Evolutionary conservation across 2,329 filamentous ascomycete genomes (phyloP).

Genomic region (Penicillium sp.): DNA sequence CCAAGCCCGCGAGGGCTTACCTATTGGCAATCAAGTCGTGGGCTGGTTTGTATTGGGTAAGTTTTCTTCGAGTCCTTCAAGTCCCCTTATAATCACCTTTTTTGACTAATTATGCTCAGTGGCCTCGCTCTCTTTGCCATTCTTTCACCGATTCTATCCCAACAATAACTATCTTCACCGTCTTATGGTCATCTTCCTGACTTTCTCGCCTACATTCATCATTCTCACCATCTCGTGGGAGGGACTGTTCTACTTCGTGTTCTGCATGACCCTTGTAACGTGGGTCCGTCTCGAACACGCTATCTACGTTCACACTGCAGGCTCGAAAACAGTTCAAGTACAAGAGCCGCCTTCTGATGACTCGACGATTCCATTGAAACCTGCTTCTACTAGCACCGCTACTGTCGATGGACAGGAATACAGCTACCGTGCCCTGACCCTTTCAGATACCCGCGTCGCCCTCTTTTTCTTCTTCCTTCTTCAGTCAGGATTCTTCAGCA

Average conservation of each 20-base stretch:
- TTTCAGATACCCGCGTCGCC: slow-evolving; percentile 84
- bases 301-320: slow-evolving; percentile 57
- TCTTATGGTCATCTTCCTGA: slow-evolving; percentile 84
- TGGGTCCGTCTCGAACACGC: slow-evolving; percentile 93
- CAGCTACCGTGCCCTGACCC: slow-evolving; percentile 67
- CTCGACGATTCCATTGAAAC: slow-evolving; percentile 33
- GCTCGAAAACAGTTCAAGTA: slow-evolving; percentile 18
- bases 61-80: slow-evolving; percentile 27
- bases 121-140: slow-evolving; percentile 74
- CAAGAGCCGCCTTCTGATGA: slow-evolving; percentile 14
- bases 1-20: slow-evolving; percentile 81
- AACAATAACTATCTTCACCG: slow-evolving; percentile 90
- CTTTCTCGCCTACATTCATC: slow-evolving; percentile 90
- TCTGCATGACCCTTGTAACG: slow-evolving; percentile 76
- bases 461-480: slow-evolving; percentile 95
- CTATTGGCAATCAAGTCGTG: slow-evolving; percentile 82
- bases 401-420: slow-evolving; percentile 39
- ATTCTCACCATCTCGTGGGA: slow-evolving; percentile 98
- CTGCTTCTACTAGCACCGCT: slow-evolving; percentile 38
- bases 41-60: slow-evolving; percentile 79
- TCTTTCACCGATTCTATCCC: slow-evolving; percentile 77
- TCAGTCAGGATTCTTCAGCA: slow-evolving; percentile 95
- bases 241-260: slow-evolving; percentile 91
- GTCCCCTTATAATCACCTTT: background rate
- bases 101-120: slow-evolving; percentile 51